Conservation (phyloP, 208 protist species). For the Endotrypanum monterogeii region DNA sequence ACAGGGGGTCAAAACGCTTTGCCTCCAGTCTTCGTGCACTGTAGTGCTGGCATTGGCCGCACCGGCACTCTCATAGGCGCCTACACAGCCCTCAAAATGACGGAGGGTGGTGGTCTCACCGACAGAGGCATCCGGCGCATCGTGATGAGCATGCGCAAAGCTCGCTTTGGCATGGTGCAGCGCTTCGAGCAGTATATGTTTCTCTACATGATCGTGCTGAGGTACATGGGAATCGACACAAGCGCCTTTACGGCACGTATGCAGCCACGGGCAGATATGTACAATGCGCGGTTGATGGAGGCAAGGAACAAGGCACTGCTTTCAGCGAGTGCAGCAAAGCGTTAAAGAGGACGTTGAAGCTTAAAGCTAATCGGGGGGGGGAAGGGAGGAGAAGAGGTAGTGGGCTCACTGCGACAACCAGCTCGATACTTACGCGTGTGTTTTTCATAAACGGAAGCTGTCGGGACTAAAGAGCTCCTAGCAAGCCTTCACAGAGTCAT, state of each 20-base stretch:
- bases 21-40: slow-evolving; percentile 76
- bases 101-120: slow-evolving; percentile 33
- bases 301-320: slow-evolving; percentile 20
- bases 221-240: slow-evolving; percentile 33
- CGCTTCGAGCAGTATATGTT: slow-evolving; percentile 87
- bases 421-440: too few relatives aligned
- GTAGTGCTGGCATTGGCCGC: slow-evolving; percentile 86
- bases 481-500: neutral
- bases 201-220: slow-evolving; percentile 71
- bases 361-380: neutral
- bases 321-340: neutral
- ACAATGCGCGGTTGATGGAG: slow-evolving; percentile 32
- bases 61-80: slow-evolving; percentile 84
- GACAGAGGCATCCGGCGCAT: slow-evolving; percentile 44
- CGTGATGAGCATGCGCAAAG: slow-evolving; percentile 54
- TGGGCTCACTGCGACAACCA: neutral
- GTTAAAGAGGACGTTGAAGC: neutral
- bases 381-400: neutral
- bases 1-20: neutral
- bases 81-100: slow-evolving; percentile 54
- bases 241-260: slow-evolving; percentile 25
- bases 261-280: slow-evolving; percentile 31
- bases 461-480: too few relatives aligned
- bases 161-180: slow-evolving; percentile 85
- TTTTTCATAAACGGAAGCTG: neutral